A percentile compares a stretch with the other conserved stretches of the same genome.
These are phyloP conservation scores for Elsinoe necatrix DNA, from an alignment of 2,329 filamentous ascomycete genomes.

Conservation along the genomic window DNA sequence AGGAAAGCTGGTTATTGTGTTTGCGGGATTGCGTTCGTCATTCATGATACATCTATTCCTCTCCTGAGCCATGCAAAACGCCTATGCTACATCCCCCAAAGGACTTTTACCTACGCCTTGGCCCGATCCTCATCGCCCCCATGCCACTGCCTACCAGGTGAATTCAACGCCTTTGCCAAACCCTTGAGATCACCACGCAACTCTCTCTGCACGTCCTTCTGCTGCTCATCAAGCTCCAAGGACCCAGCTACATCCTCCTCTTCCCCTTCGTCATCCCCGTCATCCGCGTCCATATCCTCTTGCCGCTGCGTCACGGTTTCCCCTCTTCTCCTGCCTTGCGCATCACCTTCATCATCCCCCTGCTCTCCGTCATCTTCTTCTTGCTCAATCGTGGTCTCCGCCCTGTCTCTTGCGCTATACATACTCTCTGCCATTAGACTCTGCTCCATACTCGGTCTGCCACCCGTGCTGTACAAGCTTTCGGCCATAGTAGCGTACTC, in stretches of 20 bases:
- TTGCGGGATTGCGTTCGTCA: not conserved
- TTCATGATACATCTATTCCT: not conserved
- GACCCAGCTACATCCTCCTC: conserved; percentile 14
- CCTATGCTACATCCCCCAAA: not conserved
- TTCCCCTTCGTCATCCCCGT: conserved; percentile 18
- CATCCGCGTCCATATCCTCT: conserved; percentile 18
- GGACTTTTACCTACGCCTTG: not conserved
- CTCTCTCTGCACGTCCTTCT: conserved; percentile 6
- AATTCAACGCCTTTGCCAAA: conserved; percentile 14
- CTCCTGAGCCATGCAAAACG: not conserved
- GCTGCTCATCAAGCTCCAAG: conserved; percentile 3
- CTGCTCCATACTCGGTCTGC: conserved; percentile 36
- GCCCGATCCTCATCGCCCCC: not conserved
- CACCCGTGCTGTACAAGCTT: conserved; percentile 42
- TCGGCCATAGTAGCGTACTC: conserved; percentile 35
- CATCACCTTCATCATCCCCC: conserved; percentile 14
- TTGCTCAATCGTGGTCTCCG: conserved; percentile 16
- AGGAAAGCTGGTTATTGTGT: not conserved
- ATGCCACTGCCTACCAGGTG: not conserved
- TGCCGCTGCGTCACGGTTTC: conserved; percentile 22
- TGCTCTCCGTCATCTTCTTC: conserved; percentile 17
- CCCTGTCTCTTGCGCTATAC: conserved; percentile 24
- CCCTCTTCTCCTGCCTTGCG: not conserved
- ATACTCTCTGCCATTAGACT: conserved; percentile 24
- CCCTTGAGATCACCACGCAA: conserved; percentile 5